Base-by-base conservation (phyloP, 2,329 filamentous ascomycete species). In the Aureobasidium sp. region DNA sequence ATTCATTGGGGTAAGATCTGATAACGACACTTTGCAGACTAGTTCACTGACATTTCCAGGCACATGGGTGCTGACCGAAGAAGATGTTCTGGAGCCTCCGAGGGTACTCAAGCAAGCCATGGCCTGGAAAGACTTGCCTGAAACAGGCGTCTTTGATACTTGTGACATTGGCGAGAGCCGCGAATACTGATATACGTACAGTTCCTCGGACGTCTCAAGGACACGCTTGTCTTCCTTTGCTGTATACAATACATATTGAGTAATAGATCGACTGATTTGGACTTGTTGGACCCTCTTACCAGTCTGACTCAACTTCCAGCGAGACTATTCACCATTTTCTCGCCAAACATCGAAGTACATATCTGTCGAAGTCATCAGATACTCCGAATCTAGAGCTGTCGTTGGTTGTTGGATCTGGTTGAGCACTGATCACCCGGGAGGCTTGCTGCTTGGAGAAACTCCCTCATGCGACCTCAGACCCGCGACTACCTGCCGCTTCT, bases 71-170 rank as follows among this genome's bases (percentile, higher is more conserved):
- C 75, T 96, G 67, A 96, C 92, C 0, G 81, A 85, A 64, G 93
- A 97, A 74, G 88, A 92, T 63, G 88, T 96, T 1, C 73, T 92
- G 62, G 91, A 96, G 76, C 93, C 93, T 49, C 91, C 91, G 1
- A 77, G 74, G 72, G 75, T 89, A 72, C 76, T 97, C 64, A 87
- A 81, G 73, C 80, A 89, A 71, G 91, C 91, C 2, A 75, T 96
- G 71, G 82, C 78, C 68, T 82, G 80, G 69, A 86, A 86, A 68
- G 85, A 84, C 0, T 71, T 95, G 0, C 78, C 82, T 0, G 88
- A 92, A 74, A 83, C 80, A 49, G 90, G 90, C 0, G 78, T 89
- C 0, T 95, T 94, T 77, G 91, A 92, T 70, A 82, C 89, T 1
- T 93, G 90, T 70, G 86, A 90, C 67, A 89, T 97, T 77, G 90